Evolutionary conservation across 2,329 filamentous ascomycete species (phyloP).

Genomic region (Pyricularia grisea): DNA sequence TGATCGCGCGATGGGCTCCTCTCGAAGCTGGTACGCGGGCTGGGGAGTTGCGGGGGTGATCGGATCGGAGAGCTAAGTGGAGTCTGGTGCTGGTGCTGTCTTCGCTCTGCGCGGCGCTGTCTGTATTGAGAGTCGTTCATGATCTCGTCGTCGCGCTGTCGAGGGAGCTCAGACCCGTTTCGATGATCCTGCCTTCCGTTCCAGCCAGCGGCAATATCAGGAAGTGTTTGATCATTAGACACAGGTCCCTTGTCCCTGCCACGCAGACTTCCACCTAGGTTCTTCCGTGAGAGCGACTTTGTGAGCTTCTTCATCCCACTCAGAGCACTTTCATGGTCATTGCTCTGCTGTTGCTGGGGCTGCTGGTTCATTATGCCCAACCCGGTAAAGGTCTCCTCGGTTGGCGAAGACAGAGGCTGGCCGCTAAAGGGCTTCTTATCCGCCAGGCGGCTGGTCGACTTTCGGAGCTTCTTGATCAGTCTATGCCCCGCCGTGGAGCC

Average conservation of each 20-base stretch:
- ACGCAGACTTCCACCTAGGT: background rate
- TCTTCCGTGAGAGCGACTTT: constrained; percentile 1
- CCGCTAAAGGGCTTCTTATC: constrained; percentile 11
- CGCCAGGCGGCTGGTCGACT: constrained; percentile 33
- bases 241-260: background rate
- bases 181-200: background rate
- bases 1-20: background rate
- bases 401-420: background rate
- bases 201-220: background rate
- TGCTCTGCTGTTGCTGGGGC: background rate
- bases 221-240: background rate
- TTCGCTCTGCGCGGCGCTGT: background rate
- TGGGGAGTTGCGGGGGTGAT: background rate
- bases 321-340: background rate
- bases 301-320: background rate
- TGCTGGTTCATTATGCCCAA: background rate
- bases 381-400: background rate
- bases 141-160: background rate
- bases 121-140: background rate
- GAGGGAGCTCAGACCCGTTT: background rate
- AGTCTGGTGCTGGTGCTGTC: background rate
- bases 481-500: constrained; percentile 20
- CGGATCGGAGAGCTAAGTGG: background rate
- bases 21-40: background rate
- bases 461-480: constrained; percentile 43